Evolutionary conservation across 371 early-diverging fungal species (phyloP), one percentile per base, ranked within the genome.

Genomic region (Conidiobolus incongruus): DNA sequence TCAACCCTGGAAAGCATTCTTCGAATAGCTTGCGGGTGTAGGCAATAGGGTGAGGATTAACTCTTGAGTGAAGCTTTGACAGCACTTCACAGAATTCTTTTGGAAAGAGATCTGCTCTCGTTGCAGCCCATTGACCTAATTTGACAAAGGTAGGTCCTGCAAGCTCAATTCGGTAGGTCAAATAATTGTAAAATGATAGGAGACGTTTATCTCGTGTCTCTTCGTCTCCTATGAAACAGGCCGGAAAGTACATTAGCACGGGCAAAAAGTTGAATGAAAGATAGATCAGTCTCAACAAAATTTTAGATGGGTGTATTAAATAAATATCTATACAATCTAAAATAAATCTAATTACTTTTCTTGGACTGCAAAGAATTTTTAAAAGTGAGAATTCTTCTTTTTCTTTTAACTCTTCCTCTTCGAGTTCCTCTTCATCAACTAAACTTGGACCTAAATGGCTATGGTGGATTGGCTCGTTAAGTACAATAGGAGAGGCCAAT

Each of bases 131-230:
- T 66, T 98, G 98, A 1, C 85, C 81, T 6, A 98, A 58, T 61
- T 93, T 92, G 50, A 93, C 88, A 54, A 91, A 88, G 2, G 95
- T 82, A 12, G 93, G 85, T 0, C 95, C 95, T 5, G 83, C 83
- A 32, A 61, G 38, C 47, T 85, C 83, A 77, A 88, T 77, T 44
- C 81, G 72, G 37, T 52, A 58, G 34, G 80, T 71, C 16, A 89
- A 38, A 12, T 79, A 66, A 32, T 68, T 59, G 54, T 78, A 81
- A 90, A 90, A 92, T 81, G 80, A 85, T 2, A 84, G 45, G 1
- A 71, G 59, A 3, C 81, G 78, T 15, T 59, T 46, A 13, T 60
- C 47, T 12, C 62, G 55, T n/a, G 47, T 37, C n/a, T 62, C 47
- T 17, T 54, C 49, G 15, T 46, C 38, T 1, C 80, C 82, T 30